Conservation (phyloP, 345 rosid species). For the Citrus glauca region DNA sequence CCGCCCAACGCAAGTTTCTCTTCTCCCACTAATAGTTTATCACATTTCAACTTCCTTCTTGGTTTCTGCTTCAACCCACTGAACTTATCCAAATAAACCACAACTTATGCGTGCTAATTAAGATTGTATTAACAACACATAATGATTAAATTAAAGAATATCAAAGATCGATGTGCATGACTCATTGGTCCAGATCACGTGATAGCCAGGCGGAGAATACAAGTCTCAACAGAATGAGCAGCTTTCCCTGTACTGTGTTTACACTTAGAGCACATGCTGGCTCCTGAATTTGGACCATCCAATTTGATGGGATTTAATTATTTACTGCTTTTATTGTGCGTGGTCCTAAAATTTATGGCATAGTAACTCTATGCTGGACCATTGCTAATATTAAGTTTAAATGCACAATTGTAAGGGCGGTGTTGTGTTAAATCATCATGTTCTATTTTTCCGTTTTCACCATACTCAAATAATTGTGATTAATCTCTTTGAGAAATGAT, state of each 20-base stretch:
- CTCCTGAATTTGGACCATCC: conserved; percentile 33
- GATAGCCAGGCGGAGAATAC: conserved; percentile 17
- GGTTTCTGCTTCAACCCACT: neutral
- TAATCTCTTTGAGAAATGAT: too few species aligned
- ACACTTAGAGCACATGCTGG: conserved; percentile 30
- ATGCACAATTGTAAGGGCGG: conserved; percentile 6
- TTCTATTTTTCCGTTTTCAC: neutral
- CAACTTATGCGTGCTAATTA: neutral
- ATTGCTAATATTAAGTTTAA: conserved; percentile 20
- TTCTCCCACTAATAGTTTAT: conserved; percentile 17
- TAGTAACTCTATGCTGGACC: conserved; percentile 29
- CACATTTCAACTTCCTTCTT: neutral
- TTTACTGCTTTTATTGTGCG: conserved; percentile 22
- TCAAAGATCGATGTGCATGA: neutral
- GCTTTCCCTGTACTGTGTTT: conserved; percentile 15
- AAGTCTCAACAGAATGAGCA: neutral
- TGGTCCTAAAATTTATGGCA: conserved; percentile 37
- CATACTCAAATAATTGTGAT: too few species aligned
- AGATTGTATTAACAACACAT: neutral
- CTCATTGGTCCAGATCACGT: conserved; percentile 45
- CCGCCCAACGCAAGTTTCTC: neutral
- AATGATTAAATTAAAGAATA: neutral
- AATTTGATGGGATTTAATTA: neutral
- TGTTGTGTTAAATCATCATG: neutral
- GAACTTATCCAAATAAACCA: neutral